These are phyloP conservation scores for Opeltia flavorubescens DNA, from an alignment of 495 filamentous ascomycete genomes.

Conservation along the genomic window DNA sequence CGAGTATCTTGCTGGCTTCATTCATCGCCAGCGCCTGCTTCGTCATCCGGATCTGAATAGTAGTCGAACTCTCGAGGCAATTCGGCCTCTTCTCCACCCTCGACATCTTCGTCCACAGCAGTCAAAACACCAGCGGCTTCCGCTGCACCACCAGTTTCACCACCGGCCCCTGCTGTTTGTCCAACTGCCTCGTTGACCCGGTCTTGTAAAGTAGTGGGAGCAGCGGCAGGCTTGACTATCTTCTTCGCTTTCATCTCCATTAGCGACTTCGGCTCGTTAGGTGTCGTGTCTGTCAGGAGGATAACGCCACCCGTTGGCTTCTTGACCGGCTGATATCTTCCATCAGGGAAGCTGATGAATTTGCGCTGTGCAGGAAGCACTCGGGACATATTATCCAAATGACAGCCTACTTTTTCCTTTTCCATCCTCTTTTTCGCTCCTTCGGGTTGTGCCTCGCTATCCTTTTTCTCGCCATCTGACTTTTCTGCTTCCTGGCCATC, in stretches of 20 bases:
- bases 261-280: constrained; percentile 59
- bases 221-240: constrained; percentile 47
- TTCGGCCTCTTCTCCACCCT: constrained; percentile 68
- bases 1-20: neutral
- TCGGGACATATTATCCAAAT: constrained; percentile 91
- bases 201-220: constrained; percentile 28
- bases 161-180: constrained; percentile 13
- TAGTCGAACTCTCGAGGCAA: constrained; percentile 77
- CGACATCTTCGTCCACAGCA: constrained; percentile 73
- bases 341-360: constrained; percentile 77
- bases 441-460: constrained; percentile 25
- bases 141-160: constrained; percentile 39
- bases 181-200: constrained; percentile 20
- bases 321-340: constrained; percentile 88
- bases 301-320: constrained; percentile 94
- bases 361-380: constrained; percentile 89
- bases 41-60: constrained; percentile 58
- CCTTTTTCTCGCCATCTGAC: constrained; percentile 39
- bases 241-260: constrained; percentile 80
- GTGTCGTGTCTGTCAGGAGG: constrained; percentile 72
- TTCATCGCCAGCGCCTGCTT: constrained; percentile 11
- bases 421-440: constrained; percentile 68
- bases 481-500: constrained; percentile 50
- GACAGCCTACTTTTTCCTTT: constrained; percentile 93
- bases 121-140: constrained; percentile 71